A percentile compares a stretch with the other conserved stretches of the same genome.
Evolutionary conservation across 208 protist genomes (phyloP).

Genomic region (Histomonas meleagridis): DNA sequence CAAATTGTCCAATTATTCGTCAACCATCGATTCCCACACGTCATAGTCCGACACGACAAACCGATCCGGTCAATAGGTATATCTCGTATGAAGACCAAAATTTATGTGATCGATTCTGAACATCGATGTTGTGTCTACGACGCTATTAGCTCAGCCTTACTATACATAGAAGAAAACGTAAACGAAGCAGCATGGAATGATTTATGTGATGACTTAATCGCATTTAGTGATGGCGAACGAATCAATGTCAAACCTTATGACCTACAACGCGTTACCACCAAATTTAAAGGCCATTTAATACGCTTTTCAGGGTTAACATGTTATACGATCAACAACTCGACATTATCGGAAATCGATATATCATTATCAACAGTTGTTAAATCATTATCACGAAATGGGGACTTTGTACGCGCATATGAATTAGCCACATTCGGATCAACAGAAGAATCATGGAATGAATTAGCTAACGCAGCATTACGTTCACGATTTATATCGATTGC

Average conservation of each 20-base stretch:
- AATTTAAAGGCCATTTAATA: background rate
- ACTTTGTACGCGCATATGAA: background rate
- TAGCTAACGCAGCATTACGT: background rate
- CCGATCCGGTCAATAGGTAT: background rate
- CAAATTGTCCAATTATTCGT: conserved; percentile 18
- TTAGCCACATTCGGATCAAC: background rate
- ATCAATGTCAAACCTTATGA: background rate
- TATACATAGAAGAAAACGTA: conserved; percentile 22
- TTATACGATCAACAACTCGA: background rate
- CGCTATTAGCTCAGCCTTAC: background rate
- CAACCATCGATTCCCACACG: background rate
- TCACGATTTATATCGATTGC: background rate
- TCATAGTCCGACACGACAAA: background rate
- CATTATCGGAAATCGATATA: background rate
- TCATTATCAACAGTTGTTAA: background rate
- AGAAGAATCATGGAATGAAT: background rate
- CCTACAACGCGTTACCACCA: background rate
- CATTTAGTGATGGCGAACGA: background rate
- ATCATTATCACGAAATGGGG: background rate
- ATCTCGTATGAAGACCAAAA: background rate
- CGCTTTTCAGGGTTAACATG: background rate
- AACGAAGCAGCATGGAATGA: background rate
- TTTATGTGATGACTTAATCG: background rate
- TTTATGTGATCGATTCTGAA: background rate
- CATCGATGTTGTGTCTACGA: background rate